These are phyloP conservation scores for Microbotryomycetes sp. DNA, from an alignment of 1,284 basidiomycete species.

Conservation along the genomic window DNA sequence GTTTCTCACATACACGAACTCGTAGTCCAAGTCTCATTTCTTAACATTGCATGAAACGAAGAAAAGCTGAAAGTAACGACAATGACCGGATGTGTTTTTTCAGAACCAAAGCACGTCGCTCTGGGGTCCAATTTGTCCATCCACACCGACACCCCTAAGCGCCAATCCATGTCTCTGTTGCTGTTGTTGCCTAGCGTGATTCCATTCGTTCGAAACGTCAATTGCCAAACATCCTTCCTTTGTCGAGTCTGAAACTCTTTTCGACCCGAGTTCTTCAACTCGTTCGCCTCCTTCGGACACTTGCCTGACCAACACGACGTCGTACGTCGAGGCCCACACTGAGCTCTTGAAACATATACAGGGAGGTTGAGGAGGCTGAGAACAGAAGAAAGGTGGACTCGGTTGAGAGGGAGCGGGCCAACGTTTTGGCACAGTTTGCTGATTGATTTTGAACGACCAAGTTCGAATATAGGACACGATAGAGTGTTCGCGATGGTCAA, in stretches of 20 bases:
- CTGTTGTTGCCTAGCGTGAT: neutral
- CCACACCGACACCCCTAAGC: conserved; percentile 14
- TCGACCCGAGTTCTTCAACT: neutral
- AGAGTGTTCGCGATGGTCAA: conserved; percentile 29
- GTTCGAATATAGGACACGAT: conserved; percentile 30
- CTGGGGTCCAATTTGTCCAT: conserved; percentile 5
- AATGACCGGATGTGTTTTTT: too few relatives aligned
- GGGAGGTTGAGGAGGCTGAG: neutral
- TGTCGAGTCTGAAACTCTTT: conserved; percentile 15
- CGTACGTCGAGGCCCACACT: conserved; percentile 28
- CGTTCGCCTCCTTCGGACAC: neutral
- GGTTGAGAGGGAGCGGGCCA: conserved; percentile 2
- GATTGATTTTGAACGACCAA: conserved; percentile 28
- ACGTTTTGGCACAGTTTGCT: neutral
- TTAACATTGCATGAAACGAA: too few relatives aligned
- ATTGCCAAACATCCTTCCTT: conserved; percentile 22
- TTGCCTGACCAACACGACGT: conserved; percentile 7
- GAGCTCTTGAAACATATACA: conserved; percentile 14
- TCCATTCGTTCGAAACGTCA: neutral
- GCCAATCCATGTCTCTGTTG: neutral
- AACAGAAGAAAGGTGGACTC: conserved; percentile 12
- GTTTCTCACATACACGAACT: too few relatives aligned
- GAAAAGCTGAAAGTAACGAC: too few relatives aligned
- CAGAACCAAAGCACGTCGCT: too few relatives aligned
- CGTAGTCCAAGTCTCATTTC: too few relatives aligned